Evolutionary conservation across 805 yeast genomes (phyloP), one percentile per base, ranked within the genome.

Genomic region (Wickerhamiella lipophila): DNA sequence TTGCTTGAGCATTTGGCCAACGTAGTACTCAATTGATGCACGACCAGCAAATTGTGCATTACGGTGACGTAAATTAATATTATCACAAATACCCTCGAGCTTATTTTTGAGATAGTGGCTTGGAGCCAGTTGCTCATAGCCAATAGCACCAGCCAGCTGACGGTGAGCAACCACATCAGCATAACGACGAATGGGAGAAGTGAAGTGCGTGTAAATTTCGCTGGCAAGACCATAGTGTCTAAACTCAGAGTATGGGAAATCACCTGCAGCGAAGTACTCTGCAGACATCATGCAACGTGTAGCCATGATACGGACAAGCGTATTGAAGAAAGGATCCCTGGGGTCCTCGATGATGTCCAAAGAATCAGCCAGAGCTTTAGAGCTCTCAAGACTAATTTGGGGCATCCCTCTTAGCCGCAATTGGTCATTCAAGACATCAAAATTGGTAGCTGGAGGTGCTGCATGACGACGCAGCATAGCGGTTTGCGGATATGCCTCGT

Each of bases 211-310:
- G 66, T 92, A 92, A 42, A 92, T 92, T 57, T 88, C 96, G 47
- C 89, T 87, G 2, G 99, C 99, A 54, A 92, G 73, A 64, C 99
- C 99, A 65, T 92, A 92, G 72, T 92, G 99, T 53, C 81, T 78
- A 71, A 85, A 92, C 55, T 92, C 98, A 12, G 94, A 79, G 61
- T 86, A 85, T 8, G 94, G 83, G 60, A 73, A 85, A 13, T 83
- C 78, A 7, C 99, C 97, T 0, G 95, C 77, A 9, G 94, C 79
- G 68, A 92, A 92, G 62, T 92, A 92, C 63, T 89, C 96, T 1
- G 99, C 99, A 1, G 98, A 95, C 83, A 87, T 85, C 98, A 92
- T 92, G 67, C 97, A 89, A 59, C 99, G 76, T 0, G 99, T 92
- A 6, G 96, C 92, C 95, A 92, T 82, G 55, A 92, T 92, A 65